Conservation (phyloP, 495 filamentous ascomycete genomes). For the Trichoderma erinaceum region DNA sequence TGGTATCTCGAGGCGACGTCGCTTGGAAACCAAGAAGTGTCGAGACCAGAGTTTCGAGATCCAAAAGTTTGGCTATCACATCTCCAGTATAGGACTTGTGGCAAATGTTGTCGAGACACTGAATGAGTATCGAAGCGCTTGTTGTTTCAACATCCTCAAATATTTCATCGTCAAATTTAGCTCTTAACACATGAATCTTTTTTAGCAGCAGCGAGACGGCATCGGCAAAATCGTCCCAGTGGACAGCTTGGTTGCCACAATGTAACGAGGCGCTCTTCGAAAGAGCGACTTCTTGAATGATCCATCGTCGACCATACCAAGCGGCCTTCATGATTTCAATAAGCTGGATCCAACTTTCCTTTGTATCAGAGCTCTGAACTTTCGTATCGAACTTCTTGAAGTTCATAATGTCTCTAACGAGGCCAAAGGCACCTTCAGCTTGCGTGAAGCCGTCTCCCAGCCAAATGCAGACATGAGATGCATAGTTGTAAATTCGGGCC, state of each 20-base stretch:
- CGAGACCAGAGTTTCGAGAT: conserved; percentile 25
- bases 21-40: conserved; percentile 23
- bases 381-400: background rate
- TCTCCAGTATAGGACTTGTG: background rate
- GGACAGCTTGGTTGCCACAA: conserved; percentile 23
- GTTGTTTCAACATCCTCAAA: background rate
- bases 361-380: background rate
- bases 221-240: conserved; percentile 32
- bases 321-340: conserved; percentile 16
- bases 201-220: conserved; percentile 19
- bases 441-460: conserved; percentile 19
- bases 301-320: conserved; percentile 33
- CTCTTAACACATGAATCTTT: conserved; percentile 8
- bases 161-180: background rate
- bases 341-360: conserved; percentile 11
- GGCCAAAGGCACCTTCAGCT: conserved; percentile 10
- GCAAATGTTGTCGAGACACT: background rate
- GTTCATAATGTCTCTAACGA: background rate
- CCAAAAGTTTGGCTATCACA: conserved; percentile 7
- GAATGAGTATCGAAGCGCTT: background rate
- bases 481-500: conserved; percentile 24
- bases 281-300: conserved; percentile 36
- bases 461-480: conserved; percentile 26
- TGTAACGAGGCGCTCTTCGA: conserved; percentile 26
- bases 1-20: conserved; percentile 22